Conservation (phyloP, 1,284 basidiomycete species). For the Dichomitus squalens region DNA sequence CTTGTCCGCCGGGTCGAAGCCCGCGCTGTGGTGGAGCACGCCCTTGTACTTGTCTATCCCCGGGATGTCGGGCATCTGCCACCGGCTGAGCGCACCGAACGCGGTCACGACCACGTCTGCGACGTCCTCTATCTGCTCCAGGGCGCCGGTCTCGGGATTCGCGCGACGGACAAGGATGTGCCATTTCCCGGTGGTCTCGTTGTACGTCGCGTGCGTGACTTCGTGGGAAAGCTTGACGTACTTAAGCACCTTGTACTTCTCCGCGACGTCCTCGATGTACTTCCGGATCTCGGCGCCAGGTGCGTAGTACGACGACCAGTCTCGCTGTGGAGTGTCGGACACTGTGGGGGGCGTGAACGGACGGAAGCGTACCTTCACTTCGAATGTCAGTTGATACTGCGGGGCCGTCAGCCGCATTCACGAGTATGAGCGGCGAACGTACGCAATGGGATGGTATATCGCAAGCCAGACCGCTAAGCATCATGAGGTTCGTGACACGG, state of each 20-base stretch:
- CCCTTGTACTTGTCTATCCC: conserved; percentile 56
- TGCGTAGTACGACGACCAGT: conserved; percentile 65
- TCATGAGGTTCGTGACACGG: too few species aligned
- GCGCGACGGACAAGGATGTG: conserved; percentile 44
- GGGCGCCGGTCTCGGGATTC: conserved; percentile 24
- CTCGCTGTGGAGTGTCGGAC: conserved; percentile 36
- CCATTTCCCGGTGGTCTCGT: conserved; percentile 56
- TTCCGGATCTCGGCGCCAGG: conserved; percentile 56
- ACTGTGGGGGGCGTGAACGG: neutral
- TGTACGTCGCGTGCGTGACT: conserved; percentile 50
- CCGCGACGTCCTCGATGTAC: conserved; percentile 55
- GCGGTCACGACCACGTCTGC: conserved; percentile 57
- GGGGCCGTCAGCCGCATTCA: too few species aligned
- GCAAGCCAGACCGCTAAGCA: conserved; percentile 48
- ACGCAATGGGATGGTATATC: conserved; percentile 59
- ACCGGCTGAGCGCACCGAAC: conserved; percentile 51
- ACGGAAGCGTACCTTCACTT: conserved; percentile 43
- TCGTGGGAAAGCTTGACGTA: conserved; percentile 59
- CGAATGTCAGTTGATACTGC: conserved; percentile 63
- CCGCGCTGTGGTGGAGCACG: conserved; percentile 54
- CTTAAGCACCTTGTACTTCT: conserved; percentile 57
- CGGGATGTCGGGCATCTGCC: conserved; percentile 61
- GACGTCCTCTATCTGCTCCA: conserved; percentile 50
- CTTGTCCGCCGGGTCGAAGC: conserved; percentile 51
- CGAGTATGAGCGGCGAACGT: conserved; percentile 20